These are phyloP conservation scores for Rhodocollybia butyracea DNA, from an alignment of 768 basidiomycete genomes.

Conservation along the genomic window DNA sequence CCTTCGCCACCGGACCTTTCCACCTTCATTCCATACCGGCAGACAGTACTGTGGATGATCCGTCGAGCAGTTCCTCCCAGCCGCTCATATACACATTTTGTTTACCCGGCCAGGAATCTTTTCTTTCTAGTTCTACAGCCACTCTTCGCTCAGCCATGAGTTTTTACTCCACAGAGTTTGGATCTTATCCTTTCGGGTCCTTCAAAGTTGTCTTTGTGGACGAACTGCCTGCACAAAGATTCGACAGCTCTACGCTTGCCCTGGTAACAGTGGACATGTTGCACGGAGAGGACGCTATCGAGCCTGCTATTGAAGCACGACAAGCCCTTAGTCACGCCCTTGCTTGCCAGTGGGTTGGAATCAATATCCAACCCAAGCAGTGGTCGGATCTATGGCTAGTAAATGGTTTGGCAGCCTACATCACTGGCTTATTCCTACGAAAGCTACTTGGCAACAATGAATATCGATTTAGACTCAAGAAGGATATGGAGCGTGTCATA, in stretches of 20 bases:
- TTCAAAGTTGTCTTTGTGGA: conserved; percentile 95
- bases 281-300: conserved; percentile 85
- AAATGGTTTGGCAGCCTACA: conserved; percentile 88
- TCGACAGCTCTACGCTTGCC: conserved; percentile 82
- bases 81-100: conserved; percentile 90
- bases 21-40: conserved; percentile 68
- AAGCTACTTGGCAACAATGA: conserved; percentile 95
- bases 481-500: conserved; percentile 92
- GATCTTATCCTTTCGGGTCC: conserved; percentile 94
- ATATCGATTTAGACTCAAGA: conserved; percentile 91
- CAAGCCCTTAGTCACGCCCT: conserved; percentile 84
- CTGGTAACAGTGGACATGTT: conserved; percentile 78
- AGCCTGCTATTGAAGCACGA: conserved; percentile 89
- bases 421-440: conserved; percentile 83
- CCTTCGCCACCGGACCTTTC: conserved; percentile 95
- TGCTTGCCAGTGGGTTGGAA: conserved; percentile 94
- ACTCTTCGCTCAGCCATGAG: conserved; percentile 88
- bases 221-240: conserved; percentile 75
- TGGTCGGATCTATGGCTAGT: conserved; percentile 98
- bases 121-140: conserved; percentile 65
- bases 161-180: conserved; percentile 88
- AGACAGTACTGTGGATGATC: conserved; percentile 59
- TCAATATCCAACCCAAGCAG: conserved; percentile 91
- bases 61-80: conserved; percentile 56
- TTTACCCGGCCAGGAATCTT: conserved; percentile 80